A percentile compares a stretch with the other conserved stretches of the same genome.
Conservation (phyloP, 306 rosid species). For the Pyrus bretschneideri region DNA sequence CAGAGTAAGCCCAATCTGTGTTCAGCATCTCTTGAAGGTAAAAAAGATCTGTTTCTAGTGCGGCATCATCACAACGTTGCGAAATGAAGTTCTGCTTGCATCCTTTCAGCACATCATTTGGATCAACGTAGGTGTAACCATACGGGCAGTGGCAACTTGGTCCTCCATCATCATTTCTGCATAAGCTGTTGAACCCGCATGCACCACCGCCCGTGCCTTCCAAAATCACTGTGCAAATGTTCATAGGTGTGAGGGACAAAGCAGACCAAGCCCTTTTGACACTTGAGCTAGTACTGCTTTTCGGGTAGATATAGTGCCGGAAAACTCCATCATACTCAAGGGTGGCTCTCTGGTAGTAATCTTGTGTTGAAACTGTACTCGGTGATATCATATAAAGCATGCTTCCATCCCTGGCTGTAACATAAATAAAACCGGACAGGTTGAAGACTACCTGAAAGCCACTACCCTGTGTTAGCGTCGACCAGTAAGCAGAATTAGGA, state of each 20-base stretch:
- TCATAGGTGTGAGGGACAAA: background rate
- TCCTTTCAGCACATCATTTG: conserved; percentile 28
- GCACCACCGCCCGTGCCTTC: background rate
- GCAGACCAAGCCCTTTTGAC: background rate
- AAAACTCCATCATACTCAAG: conserved; percentile 37
- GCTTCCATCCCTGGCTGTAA: background rate
- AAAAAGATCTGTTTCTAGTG: conserved; percentile 7
- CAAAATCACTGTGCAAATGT: background rate
- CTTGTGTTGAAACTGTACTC: background rate
- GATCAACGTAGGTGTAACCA: conserved; percentile 27
- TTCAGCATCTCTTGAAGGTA: conserved; percentile 2
- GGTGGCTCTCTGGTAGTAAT: conserved; percentile 42
- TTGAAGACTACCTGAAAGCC: conserved; percentile 8
- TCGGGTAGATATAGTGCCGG: conserved; percentile 3
- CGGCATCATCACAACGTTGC: conserved; percentile 26
- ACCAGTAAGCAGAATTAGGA: background rate
- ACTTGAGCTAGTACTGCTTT: background rate
- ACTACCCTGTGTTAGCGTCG: background rate
- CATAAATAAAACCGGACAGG: conserved; percentile 27
- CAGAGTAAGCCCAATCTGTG: conserved; percentile 20
- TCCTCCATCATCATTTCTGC: background rate
- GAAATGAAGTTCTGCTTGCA: conserved; percentile 30
- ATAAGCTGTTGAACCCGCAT: conserved; percentile 38
- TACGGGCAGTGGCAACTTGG: conserved; percentile 25
- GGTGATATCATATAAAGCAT: too few relatives aligned